Evolutionary conservation across 1,284 basidiomycete genomes (phyloP), one percentile per base, ranked within the genome.

Genomic region (Farysia itapuensis): DNA sequence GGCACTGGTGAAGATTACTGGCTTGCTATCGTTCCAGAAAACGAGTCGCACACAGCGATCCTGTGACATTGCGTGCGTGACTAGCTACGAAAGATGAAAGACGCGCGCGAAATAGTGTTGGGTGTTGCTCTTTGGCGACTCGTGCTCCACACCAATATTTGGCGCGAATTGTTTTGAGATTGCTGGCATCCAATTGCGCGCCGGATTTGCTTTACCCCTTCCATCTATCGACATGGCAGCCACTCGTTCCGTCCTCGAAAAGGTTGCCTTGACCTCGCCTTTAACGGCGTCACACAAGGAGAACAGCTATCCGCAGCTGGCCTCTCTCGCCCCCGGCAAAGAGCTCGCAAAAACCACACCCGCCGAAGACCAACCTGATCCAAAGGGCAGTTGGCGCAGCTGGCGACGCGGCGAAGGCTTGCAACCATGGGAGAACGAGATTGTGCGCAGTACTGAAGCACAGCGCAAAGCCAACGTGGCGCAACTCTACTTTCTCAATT

Each of bases 401-500:
- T 64, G 63, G 60, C 65, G 67, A 7, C 43, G 58, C 5, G 58
- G 53, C 14, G 72, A 75, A 22, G 61, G 65, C 13, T 54, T 76
- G 15, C 66, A 70, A 49, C 60, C 65, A 2, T 72, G 72, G 67
- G 74, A 76, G 34, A 60, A 49, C 39, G 72, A 74, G 16, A 52
- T 72, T 19, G 54, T 70, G 8, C 54, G 66, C 35, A 53, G 44
- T 43, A 69, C 59, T 15, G 71, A 72, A 26, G 72, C 72, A 18
- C 56, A 68, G 39, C 63, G 74, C 31, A 76, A 76, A 35, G 74
- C 74, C 34, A 72, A 72, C 33, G 65, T 76, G 20, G 73, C 73
- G 1, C 74, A 76, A 43, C 67, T 76, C 41, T 76, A 74, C 63
- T 76, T 76, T 31, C 54, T 76, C 42, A 75, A 75, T 56, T 59